Conservation (phyloP, 2,329 filamentous ascomycete genomes). For the Sclerotiophoma versabilis region DNA sequence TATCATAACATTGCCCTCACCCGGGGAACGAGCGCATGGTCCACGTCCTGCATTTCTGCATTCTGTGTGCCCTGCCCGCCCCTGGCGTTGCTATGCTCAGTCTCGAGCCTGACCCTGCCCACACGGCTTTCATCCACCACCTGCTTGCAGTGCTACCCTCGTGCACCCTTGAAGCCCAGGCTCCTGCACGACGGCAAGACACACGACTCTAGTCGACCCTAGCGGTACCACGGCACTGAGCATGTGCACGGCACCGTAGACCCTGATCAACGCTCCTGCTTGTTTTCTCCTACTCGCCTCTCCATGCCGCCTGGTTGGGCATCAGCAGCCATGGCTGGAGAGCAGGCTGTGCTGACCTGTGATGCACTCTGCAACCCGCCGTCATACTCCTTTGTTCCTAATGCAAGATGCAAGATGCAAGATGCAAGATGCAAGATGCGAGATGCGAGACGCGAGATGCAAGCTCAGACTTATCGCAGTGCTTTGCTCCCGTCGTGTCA, state of each 20-base stretch:
- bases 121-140: background rate
- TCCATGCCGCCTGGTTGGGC: conserved; percentile 1
- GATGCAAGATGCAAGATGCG: background rate
- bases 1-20: conserved; percentile 28
- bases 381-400: background rate
- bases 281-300: background rate
- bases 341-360: background rate
- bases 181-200: conserved; percentile 12
- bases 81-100: background rate
- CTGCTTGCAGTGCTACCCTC: background rate
- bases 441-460: background rate
- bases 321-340: background rate
- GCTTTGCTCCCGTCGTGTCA: conserved; percentile 9
- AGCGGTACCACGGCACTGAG: conserved; percentile 14
- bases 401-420: background rate
- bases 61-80: conserved; percentile 10
- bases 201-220: conserved; percentile 5
- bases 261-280: conserved; percentile 9
- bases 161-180: background rate
- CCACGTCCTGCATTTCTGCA: conserved; percentile 14
- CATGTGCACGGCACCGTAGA: conserved; percentile 14
- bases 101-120: background rate
- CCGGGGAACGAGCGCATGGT: conserved; percentile 23
- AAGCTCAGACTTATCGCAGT: background rate
- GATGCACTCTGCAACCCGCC: background rate